phyloP scores from a whole-genome alignment of 2,329 filamentous ascomycete species.

The Pseudogymnoascus sp. region DNA sequence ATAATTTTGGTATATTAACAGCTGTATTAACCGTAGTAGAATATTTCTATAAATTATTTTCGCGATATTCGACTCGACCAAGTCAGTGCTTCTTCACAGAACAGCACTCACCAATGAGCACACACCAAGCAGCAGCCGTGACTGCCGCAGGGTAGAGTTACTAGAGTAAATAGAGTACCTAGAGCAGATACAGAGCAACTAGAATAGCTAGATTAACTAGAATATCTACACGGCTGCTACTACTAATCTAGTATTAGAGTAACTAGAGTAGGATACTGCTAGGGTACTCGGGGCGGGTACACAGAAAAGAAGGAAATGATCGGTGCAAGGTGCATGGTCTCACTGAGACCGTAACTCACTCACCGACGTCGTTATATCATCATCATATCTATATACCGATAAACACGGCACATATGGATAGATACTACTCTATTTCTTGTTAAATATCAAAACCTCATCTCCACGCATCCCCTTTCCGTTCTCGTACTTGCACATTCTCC shows the following conservation, averaged over 20 bases:
- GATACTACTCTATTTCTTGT: not conserved
- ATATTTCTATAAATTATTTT: not conserved
- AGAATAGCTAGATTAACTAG: no score
- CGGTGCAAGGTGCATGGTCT: constrained; percentile 7
- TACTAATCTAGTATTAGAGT: not conserved
- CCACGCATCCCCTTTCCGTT: not conserved
- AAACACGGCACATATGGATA: not conserved
- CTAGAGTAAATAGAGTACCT: not conserved
- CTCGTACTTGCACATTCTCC: not conserved
- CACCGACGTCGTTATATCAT: not conserved
- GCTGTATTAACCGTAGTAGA: no score
- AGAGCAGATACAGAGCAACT: no score
- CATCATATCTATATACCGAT: not conserved
- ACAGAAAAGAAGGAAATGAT: not conserved
- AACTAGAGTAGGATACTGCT: not conserved
- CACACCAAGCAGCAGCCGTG: not conserved
- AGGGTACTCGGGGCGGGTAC: not conserved
- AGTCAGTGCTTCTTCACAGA: not conserved
- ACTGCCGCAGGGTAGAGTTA: not conserved
- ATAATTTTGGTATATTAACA: not conserved
- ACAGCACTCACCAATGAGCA: not conserved
- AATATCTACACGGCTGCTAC: not conserved
- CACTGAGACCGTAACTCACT: constrained; percentile 1
- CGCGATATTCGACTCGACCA: not conserved
- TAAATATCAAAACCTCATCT: not conserved